Evolutionary conservation across 169 alveolate genomes (phyloP).

Genomic region (Cryptosporidium tyzzeri): DNA sequence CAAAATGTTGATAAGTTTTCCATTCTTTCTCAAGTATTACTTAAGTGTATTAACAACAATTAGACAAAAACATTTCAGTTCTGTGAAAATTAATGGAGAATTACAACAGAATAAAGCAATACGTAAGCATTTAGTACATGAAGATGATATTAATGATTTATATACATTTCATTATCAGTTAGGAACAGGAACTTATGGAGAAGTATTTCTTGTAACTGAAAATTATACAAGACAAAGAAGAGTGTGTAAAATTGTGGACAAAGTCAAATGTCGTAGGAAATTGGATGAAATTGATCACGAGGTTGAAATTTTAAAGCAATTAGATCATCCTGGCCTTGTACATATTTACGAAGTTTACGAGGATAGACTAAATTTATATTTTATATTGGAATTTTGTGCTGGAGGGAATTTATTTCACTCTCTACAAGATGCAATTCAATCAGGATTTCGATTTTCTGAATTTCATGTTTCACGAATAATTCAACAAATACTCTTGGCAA

Average conservation of each 20-base stretch:
- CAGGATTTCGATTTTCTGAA: slow-evolving; percentile 79
- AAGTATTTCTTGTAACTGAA: slow-evolving; percentile 60
- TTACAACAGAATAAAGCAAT: slow-evolving; percentile 1
- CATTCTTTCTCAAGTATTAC: slow-evolving; percentile 37
- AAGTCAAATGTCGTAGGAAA: slow-evolving; percentile 22
- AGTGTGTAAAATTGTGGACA: slow-evolving; percentile 59
- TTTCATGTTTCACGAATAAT: slow-evolving; percentile 81
- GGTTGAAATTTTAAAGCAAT: slow-evolving; percentile 76
- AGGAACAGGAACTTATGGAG: slow-evolving; percentile 61
- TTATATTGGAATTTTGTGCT: slow-evolving; percentile 81
- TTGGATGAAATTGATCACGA: slow-evolving; percentile 77
- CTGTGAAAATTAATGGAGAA: background rate
- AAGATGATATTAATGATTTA: slow-evolving; percentile 56
- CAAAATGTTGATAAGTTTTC: slow-evolving; percentile 34
- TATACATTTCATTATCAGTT: slow-evolving; percentile 58
- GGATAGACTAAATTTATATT: slow-evolving; percentile 78
- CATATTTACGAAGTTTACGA: slow-evolving; percentile 83
- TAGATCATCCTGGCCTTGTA: slow-evolving; percentile 83
- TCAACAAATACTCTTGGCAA: slow-evolving; percentile 81
- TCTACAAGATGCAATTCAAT: slow-evolving; percentile 74
- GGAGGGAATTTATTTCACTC: slow-evolving; percentile 81
- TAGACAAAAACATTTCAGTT: slow-evolving; percentile 47
- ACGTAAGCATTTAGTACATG: slow-evolving; percentile 42
- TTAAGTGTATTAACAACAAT: slow-evolving; percentile 45
- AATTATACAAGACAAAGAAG: slow-evolving; percentile 64